phyloP scores from a whole-genome alignment of 108 stramenopile genomes.

The Skeletonema menzelii region DNA sequence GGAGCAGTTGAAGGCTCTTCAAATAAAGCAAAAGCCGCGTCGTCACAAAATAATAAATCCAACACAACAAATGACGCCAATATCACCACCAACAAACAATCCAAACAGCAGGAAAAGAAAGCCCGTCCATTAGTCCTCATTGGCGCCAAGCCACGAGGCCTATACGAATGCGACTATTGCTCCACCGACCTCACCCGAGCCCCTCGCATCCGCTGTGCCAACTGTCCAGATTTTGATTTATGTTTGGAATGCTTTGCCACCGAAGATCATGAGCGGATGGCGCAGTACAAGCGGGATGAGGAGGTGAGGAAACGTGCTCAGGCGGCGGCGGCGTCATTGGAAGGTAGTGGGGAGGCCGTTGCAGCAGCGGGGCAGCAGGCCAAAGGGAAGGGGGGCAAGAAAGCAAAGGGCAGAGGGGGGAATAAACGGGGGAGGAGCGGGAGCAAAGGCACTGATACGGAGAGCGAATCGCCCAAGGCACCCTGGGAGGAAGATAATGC shows the following conservation, averaged over 20 bases:
- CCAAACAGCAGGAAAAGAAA: neutral
- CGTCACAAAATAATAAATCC: neutral
- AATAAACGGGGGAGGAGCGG: neutral
- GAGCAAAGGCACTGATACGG: neutral
- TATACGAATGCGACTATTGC: slow-evolving; percentile 93
- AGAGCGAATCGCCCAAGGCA: slow-evolving; percentile 15
- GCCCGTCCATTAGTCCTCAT: slow-evolving; percentile 56
- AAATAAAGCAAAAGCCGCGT: neutral
- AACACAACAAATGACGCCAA: neutral
- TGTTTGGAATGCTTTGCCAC: slow-evolving; percentile 87
- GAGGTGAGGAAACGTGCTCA: slow-evolving; percentile 24
- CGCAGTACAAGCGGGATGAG: slow-evolving; percentile 24
- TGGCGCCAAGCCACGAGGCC: slow-evolving; percentile 67
- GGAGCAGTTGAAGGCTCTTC: neutral
- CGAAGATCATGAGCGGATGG: slow-evolving; percentile 53
- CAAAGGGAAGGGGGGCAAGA: slow-evolving; percentile 7
- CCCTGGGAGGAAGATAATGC: slow-evolving; percentile 45
- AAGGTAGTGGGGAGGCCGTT: neutral
- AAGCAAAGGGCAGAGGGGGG: slow-evolving; percentile 8
- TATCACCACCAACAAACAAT: neutral
- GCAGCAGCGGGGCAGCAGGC: neutral
- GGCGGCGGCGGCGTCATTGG: slow-evolving; percentile 8
- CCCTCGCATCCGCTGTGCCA: slow-evolving; percentile 83
- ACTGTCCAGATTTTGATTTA: slow-evolving; percentile 85
- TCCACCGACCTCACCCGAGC: slow-evolving; percentile 77